Evolutionary conservation across 345 rosid genomes (phyloP), one percentile per base, ranked within the genome.

Genomic region (Syzygium oleosum): DNA sequence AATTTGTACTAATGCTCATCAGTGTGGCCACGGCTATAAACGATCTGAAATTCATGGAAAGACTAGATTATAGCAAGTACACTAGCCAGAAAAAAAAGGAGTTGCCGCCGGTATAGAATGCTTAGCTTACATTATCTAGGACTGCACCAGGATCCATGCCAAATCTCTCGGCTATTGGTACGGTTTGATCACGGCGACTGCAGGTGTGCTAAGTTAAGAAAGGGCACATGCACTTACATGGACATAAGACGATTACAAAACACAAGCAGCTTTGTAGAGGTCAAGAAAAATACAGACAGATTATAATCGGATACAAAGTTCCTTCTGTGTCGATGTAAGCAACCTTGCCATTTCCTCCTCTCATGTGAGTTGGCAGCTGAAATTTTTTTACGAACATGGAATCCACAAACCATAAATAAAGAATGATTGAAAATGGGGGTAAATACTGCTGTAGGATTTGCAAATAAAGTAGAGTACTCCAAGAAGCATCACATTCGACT

Each of bases 281-380:
- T 56, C 5, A 22, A 56, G n/a, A 56, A 56, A 56, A 56, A 3
- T 9, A 56, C 61, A 9, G 12, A 55, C 27, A 56, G 27, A 23
- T 56, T 9, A 56, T 56, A 0, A 23, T 22, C 9, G n/a, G n/a
- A 23, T 23, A 23, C n/a, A 56, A 23, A 56, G n/a, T 56, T 56
- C 5, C 1, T 56, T 0, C 0, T 4, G 13, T 0, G n/a, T 9
- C 13, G 1, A 56, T 9, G 1, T 10, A 23, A 9, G n/a, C 61
- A 9, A 23, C n/a, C n/a, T 9, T 56, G 61, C 61, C 61, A 23
- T 56, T 56, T 56, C 5, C n/a, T 9, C 61, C 61, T 56, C 61
- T 3, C n/a, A 56, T 1, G 61, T 9, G n/a, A 56, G 61, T 56
- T 9, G n/a, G 61, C 61, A 56, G 61, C 61, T 56, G 5, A 43